Evolutionary conservation across 495 filamentous ascomycete species (phyloP).

Genomic region (Podospora conica): DNA sequence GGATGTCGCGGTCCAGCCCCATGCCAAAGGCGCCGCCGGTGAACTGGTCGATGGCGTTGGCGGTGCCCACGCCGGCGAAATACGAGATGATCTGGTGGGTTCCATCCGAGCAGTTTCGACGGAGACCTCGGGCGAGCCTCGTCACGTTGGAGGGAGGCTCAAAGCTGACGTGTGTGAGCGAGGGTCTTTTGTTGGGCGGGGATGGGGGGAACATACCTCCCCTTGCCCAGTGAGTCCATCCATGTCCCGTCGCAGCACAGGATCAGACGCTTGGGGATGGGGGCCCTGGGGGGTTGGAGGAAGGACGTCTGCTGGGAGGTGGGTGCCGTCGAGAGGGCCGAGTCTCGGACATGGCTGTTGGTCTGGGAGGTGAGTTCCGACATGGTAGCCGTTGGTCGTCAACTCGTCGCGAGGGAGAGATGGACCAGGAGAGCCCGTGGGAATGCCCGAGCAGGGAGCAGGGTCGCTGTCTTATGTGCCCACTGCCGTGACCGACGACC

Average conservation of each 20-base stretch:
- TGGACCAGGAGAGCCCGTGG: background rate
- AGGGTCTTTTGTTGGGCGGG: constrained; percentile 10
- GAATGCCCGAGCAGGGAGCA: no score
- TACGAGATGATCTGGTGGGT: constrained; percentile 42
- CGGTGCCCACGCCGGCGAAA: constrained; percentile 40
- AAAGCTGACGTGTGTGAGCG: constrained; percentile 14
- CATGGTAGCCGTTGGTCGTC: background rate
- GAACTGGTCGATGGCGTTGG: constrained; percentile 38
- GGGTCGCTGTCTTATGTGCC: background rate
- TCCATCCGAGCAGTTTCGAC: constrained; percentile 27
- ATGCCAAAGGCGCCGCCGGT: constrained; percentile 44
- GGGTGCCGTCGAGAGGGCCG: background rate
- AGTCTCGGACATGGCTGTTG: background rate
- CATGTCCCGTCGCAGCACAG: constrained; percentile 34
- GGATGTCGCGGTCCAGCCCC: constrained; percentile 44
- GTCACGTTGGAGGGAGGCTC: constrained; percentile 43
- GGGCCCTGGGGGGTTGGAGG: background rate
- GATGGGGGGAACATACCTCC: constrained; percentile 16
- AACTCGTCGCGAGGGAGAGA: background rate
- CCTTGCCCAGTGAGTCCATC: constrained; percentile 33
- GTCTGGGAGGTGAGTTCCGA: background rate
- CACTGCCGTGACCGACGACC: no score
- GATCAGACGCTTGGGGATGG: constrained; percentile 26
- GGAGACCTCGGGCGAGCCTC: constrained; percentile 33
- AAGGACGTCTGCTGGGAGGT: background rate